Base-by-base conservation (phyloP, 1,139 yeast genomes). In the Kodamaea plutei region DNA sequence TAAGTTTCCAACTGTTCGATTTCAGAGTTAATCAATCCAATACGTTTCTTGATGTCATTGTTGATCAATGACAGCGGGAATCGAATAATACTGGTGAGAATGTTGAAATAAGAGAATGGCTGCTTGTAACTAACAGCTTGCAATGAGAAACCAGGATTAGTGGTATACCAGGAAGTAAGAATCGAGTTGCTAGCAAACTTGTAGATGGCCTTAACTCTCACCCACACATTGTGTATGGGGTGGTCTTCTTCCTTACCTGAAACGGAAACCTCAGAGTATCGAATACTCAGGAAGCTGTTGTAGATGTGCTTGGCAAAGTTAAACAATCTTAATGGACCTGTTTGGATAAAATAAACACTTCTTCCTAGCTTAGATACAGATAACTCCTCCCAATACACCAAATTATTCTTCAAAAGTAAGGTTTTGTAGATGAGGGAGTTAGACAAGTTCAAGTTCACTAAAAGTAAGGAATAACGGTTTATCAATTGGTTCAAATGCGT, bases 351-450 rank as follows among this genome's bases (percentile, higher is more conserved):
- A 40, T 61, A 67, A 8, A 61, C 36, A 21, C 52, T 23, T 38
- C 62, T 64, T 23, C 46, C 45, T 16, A 46, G 26, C 5, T 44
- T 32, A 10, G 68, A 61, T 21, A 44, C 41, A 23, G 48, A 41
- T 25, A 66, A 34, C 5, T 47, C 47, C 15, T 51, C 50, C 73
- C 73, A 67, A 39, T 66, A 67, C 5, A 51, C 50, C 38, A 57
- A 45, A 35, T 65, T 60, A 29, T 52, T 54, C 38, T 64, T 63
- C 29, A 59, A 50, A 9, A 50, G 37, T 23, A 66, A 47, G 1
- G 71, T 61, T 35, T 60, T 57, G 41, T 54, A 59, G 28, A 67
- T 61, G 20, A 65, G 43, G 6, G 56, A 40, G 37, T 60, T 61
- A 26, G 72, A 56, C 28, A 61, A 39, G 21, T 54, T 52, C 23